phyloP scores from a whole-genome alignment of 2,329 filamentous ascomycete genomes.

The Arachnopeziza araneosa region DNA sequence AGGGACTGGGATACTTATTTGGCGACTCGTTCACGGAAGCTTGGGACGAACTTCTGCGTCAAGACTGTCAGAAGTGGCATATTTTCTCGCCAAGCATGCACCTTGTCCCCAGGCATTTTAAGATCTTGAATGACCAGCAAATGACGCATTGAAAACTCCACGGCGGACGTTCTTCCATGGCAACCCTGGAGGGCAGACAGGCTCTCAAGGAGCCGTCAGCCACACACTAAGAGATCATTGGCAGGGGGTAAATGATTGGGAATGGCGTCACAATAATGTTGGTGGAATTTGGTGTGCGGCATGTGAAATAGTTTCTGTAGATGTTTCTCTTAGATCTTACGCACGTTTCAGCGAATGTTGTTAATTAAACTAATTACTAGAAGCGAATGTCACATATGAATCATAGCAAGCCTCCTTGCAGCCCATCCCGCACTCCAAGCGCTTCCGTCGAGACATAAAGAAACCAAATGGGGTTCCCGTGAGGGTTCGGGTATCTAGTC shows the following conservation, averaged over 20 bases:
- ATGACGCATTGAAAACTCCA: background rate
- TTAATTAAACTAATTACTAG: background rate
- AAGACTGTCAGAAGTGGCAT: background rate
- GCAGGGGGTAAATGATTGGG: background rate
- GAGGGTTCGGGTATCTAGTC: background rate
- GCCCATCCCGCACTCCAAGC: background rate
- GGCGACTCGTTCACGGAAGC: background rate
- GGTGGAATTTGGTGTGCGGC: too few relatives aligned
- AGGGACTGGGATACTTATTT: background rate
- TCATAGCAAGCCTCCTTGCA: background rate
- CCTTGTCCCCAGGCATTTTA: background rate
- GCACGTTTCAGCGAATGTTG: background rate
- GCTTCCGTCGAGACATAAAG: background rate
- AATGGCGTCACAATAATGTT: background rate
- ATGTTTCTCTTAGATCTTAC: background rate
- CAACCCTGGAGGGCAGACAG: background rate
- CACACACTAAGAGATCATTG: background rate
- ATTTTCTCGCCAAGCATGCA: background rate
- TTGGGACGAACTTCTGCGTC: background rate
- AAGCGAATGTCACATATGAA: background rate
- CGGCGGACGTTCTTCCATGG: background rate
- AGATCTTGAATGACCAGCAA: background rate
- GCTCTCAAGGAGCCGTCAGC: background rate
- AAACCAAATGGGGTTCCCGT: background rate
- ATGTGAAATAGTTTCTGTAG: too few relatives aligned